Percentiles rank a stretch among this genome's conserved stretches.
phyloP scores from a whole-genome alignment of 164 flowering plant genomes.

The Vitis riparia region DNA sequence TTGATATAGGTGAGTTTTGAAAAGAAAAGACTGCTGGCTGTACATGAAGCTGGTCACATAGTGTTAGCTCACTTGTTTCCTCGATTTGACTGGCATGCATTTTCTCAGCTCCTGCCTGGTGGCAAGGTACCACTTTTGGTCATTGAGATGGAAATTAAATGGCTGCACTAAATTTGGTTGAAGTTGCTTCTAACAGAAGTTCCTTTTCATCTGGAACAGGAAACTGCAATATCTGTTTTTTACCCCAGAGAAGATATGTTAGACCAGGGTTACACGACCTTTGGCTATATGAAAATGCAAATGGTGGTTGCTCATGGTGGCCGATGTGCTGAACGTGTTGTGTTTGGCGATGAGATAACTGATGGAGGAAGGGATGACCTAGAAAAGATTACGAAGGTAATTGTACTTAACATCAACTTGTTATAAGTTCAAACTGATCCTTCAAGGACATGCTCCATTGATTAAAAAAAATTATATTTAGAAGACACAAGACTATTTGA shows the following conservation, averaged over 20 bases:
- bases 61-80: conserved; percentile 96
- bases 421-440: no score
- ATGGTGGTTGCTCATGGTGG: conserved; percentile 99
- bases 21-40: conserved; percentile 83
- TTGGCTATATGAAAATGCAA: conserved; percentile 98
- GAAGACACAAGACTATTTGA: no score
- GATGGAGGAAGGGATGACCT: conserved; percentile 96
- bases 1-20: conserved; percentile 69
- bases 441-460: no score
- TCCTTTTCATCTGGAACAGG: conserved; percentile 45
- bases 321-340: conserved; percentile 88
- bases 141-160: background rate
- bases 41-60: conserved; percentile 98
- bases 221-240: conserved; percentile 92
- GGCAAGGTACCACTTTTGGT: conserved; percentile 63
- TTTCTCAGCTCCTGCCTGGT: conserved; percentile 96
- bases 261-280: conserved; percentile 90
- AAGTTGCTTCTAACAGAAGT: conserved; percentile 5
- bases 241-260: conserved; percentile 91
- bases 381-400: conserved; percentile 87
- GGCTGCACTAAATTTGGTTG: background rate
- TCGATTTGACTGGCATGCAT: conserved; percentile 96
- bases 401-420: background rate
- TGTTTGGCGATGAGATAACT: conserved; percentile 87
- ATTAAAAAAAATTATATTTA: no score